Evolutionary conservation across 257 asterid species (phyloP).

Genomic region (Paulownia fortunei): DNA sequence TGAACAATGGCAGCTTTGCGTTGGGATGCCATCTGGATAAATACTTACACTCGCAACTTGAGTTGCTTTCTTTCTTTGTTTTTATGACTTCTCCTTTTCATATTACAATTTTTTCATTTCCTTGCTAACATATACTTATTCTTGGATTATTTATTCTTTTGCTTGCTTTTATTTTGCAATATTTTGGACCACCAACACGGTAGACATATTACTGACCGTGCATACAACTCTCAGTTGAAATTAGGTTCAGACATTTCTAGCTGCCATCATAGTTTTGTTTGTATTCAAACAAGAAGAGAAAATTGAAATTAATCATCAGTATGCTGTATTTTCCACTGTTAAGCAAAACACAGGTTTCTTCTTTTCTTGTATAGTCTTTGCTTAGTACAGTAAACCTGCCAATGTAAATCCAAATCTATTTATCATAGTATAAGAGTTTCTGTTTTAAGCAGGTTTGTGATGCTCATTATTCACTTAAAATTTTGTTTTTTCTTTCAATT

Average conservation of each 20-base stretch:
- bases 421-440: neutral
- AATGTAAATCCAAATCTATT: neutral
- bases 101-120: neutral
- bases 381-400: neutral
- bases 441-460: neutral
- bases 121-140: neutral
- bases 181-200: neutral
- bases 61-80: neutral
- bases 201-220: neutral
- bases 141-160: neutral
- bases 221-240: neutral
- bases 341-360: neutral
- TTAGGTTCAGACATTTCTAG: neutral
- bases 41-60: neutral
- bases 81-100: neutral
- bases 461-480: constrained; percentile 23
- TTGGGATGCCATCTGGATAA: neutral
- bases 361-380: neutral
- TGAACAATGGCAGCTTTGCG: neutral
- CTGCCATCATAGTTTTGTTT: neutral
- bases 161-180: neutral
- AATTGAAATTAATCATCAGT: neutral
- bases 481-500: constrained; percentile 28
- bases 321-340: neutral
- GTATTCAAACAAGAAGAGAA: neutral